A percentile compares a stretch with the other conserved stretches of the same genome.
These are phyloP conservation scores for Trichocladium uniseriatum DNA, from an alignment of 495 filamentous ascomycete genomes.

Conservation along the genomic window DNA sequence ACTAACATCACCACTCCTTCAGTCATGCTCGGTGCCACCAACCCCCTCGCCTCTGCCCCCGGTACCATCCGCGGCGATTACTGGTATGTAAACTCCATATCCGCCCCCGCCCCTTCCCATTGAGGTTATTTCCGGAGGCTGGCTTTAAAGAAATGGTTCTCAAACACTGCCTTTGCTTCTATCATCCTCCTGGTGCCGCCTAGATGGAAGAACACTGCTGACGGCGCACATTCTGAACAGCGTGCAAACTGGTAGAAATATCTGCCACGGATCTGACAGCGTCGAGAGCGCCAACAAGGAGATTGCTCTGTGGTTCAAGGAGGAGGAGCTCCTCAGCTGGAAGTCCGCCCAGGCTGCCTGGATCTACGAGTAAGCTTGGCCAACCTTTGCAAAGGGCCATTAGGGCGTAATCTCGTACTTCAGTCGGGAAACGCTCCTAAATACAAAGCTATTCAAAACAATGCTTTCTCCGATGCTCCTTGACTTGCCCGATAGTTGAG, in stretches of 20 bases:
- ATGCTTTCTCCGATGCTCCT: no score
- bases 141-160: no score
- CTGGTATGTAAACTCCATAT: neutral
- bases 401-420: no score
- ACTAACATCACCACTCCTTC: conserved; percentile 20
- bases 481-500: no score
- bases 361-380: conserved; percentile 99
- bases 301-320: conserved; percentile 94
- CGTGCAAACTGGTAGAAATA: conserved; percentile 87
- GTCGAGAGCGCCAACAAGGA: conserved; percentile 99
- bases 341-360: conserved; percentile 73
- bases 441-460: no score
- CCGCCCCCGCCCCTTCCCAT: no score
- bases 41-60: conserved; percentile 84
- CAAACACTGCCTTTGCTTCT: no score
- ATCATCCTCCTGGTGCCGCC: no score
- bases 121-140: no score
- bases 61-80: conserved; percentile 90
- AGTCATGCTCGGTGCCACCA: conserved; percentile 94
- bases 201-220: no score
- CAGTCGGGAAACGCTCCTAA: no score
- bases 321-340: conserved; percentile 70
- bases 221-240: neutral
- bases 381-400: no score
- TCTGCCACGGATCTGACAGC: conserved; percentile 97